Evolutionary conservation across 768 basidiomycete genomes (phyloP).

Genomic region (Lanmaoa rubissima): DNA sequence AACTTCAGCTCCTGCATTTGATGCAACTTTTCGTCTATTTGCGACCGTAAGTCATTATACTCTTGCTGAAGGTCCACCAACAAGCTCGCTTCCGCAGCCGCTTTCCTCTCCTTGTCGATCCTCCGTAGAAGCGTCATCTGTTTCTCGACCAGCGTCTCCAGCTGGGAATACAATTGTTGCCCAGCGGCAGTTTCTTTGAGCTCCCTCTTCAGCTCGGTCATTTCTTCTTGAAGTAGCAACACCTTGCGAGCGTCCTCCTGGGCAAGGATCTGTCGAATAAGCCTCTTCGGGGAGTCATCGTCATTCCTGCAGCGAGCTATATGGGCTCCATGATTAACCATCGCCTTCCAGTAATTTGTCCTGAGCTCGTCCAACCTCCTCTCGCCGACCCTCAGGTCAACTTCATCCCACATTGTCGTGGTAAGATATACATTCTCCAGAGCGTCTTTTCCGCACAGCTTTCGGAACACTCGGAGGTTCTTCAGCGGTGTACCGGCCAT

Average conservation of each 20-base stretch:
- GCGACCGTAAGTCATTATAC: not conserved
- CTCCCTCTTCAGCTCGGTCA: constrained; percentile 1
- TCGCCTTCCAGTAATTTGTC: no score
- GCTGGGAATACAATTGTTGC: no score
- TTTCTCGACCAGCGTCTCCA: constrained; percentile 8
- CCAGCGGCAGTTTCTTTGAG: constrained; percentile 10
- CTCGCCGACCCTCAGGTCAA: no score
- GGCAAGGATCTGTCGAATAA: constrained; percentile 7
- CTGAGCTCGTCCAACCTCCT: no score
- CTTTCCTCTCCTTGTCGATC: constrained; percentile 10
- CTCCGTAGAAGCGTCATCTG: constrained; percentile 4
- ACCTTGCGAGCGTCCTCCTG: not conserved
- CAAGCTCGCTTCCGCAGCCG: not conserved
- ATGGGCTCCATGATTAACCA: constrained; percentile 10
- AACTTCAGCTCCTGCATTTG: constrained; percentile 13
- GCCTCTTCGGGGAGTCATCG: constrained; percentile 3
- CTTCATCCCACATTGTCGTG: no score
- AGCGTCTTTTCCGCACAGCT: no score
- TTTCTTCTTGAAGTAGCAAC: constrained; percentile 7
- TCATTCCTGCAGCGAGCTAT: constrained; percentile 7
- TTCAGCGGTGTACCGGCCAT: no score
- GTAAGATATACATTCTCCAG: no score
- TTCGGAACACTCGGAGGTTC: no score
- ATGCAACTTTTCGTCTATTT: constrained; percentile 6
- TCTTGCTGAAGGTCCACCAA: constrained; percentile 9